These are phyloP conservation scores for Calonectria multiphialidica DNA, from an alignment of 2,329 filamentous ascomycete species.

Conservation along the genomic window DNA sequence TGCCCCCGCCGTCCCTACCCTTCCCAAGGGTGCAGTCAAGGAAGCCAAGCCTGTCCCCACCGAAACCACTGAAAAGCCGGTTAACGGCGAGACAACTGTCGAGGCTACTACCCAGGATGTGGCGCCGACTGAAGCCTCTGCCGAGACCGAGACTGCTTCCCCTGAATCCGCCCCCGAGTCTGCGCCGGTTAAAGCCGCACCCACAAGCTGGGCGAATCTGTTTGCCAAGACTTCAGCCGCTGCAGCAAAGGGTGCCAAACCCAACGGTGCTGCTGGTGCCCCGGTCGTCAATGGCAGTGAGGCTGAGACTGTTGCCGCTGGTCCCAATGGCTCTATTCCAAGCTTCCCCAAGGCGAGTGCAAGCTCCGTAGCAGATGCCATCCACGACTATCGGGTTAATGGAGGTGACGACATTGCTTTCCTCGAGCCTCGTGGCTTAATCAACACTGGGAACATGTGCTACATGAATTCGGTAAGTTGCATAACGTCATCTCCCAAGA, in stretches of 20 bases:
- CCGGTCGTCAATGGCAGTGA: constrained; percentile 41
- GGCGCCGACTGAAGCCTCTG: constrained; percentile 28
- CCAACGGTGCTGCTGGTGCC: constrained; percentile 43
- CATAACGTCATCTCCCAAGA: background rate
- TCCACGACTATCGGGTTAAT: constrained; percentile 79
- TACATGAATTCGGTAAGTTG: constrained; percentile 97
- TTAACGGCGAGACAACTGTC: constrained; percentile 33
- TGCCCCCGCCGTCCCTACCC: constrained; percentile 59
- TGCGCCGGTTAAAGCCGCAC: constrained; percentile 45
- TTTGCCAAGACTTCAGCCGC: constrained; percentile 49
- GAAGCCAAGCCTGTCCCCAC: constrained; percentile 42
- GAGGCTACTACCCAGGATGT: constrained; percentile 27
- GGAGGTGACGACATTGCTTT: constrained; percentile 79
- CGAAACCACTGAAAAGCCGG: constrained; percentile 42
- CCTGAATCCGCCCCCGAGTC: constrained; percentile 29
- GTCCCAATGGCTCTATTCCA: constrained; percentile 40
- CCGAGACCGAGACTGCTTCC: constrained; percentile 36
- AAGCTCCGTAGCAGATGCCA: constrained; percentile 79
- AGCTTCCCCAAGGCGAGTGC: constrained; percentile 60
- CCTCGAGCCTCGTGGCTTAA: constrained; percentile 90
- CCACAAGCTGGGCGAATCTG: constrained; percentile 56
- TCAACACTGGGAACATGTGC: constrained; percentile 99
- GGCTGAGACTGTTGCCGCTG: constrained; percentile 26
- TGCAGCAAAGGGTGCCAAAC: constrained; percentile 27
- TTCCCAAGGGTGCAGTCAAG: constrained; percentile 55